These are phyloP conservation scores for Entoloma clypeatum DNA, from an alignment of 1,284 basidiomycete genomes.

Conservation along the genomic window DNA sequence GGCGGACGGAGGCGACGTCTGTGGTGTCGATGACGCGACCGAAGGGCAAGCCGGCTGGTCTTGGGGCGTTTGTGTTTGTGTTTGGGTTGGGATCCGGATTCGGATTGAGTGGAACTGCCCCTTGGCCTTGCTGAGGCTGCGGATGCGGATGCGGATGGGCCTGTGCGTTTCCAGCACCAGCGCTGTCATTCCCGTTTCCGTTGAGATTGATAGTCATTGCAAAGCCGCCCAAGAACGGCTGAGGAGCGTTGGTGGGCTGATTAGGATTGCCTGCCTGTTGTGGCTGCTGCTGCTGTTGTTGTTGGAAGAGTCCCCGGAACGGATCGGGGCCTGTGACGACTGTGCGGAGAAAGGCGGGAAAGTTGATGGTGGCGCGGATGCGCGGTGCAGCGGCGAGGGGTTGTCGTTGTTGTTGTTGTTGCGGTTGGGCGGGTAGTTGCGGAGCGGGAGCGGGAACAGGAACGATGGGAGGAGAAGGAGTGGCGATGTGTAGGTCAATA, in stretches of 20 bases:
- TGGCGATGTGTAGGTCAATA: neutral
- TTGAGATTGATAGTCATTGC: slow-evolving; percentile 18
- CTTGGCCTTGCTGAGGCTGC: slow-evolving; percentile 1
- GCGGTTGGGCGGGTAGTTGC: neutral
- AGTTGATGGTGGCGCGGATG: slow-evolving; percentile 8
- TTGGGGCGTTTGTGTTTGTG: slow-evolving; percentile 7
- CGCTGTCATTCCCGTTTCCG: slow-evolving; percentile 5
- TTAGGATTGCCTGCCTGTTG: slow-evolving; percentile 1
- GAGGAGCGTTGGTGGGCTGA: neutral
- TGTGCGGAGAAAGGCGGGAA: neutral
- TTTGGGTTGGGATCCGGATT: too few relatives aligned
- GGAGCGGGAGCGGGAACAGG: neutral
- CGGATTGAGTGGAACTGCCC: too few relatives aligned
- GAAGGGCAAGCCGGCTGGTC: neutral
- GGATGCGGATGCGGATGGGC: neutral
- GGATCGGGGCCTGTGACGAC: neutral
- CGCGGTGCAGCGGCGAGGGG: neutral
- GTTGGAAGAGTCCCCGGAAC: neutral
- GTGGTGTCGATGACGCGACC: neutral
- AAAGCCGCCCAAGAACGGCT: slow-evolving; percentile 13
- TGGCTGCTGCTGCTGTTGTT: neutral
- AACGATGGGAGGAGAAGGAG: neutral
- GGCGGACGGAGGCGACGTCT: slow-evolving; percentile 6
- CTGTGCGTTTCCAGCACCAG: neutral
- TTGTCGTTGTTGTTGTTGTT: neutral